Evolutionary conservation across 2,329 filamentous ascomycete species (phyloP), one percentile per base, ranked within the genome.

Genomic region (Clarireedia hainanense): DNA sequence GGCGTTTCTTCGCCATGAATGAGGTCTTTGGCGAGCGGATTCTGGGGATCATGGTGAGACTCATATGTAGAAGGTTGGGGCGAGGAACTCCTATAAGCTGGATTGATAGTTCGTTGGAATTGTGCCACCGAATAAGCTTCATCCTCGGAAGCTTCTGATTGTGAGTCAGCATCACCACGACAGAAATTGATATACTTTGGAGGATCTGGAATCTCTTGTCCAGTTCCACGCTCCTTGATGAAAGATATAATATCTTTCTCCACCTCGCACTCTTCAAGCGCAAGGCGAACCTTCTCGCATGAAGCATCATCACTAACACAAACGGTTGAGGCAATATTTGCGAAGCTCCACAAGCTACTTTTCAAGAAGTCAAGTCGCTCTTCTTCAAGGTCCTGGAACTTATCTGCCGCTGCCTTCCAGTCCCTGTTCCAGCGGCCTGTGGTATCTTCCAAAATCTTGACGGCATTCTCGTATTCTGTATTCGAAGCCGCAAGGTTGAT

Each of bases 101-200:
- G 92, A 67, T 99, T 99, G 73, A 96, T 96, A 54, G 88, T 91
- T 58, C 94, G 81, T 58, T 91, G 90, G 66, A 97, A 99, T 68
- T 99, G 92, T 4, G 95, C 95, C 12, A 99, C 90, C 0, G 91
- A 95, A 69, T 96, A 99, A 64, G 80, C 84, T 4, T 91, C 90
- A 61, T 96, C 91, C 23, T 95, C 91, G 0, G 89, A 92, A 10
- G 80, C 77, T 60, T 94, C 89, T 1, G 92, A 96, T 63, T 84
- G 83, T 39, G 82, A 84, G 64, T 99, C 94, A 47, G 86, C 73
- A 69, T 96, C 91, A 15, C 92, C 94, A 10, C 94, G 86, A 70
- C 90, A 95, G 71, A 97, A 99, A 75, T 99, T 96, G 81, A 99
- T 96, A 71, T 96, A 99, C 71, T 91, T 96, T 45, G 94, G 94